Evolutionary conservation across 257 asterid species (phyloP), one percentile per base, ranked within the genome.

Genomic region (Lantana camara): DNA sequence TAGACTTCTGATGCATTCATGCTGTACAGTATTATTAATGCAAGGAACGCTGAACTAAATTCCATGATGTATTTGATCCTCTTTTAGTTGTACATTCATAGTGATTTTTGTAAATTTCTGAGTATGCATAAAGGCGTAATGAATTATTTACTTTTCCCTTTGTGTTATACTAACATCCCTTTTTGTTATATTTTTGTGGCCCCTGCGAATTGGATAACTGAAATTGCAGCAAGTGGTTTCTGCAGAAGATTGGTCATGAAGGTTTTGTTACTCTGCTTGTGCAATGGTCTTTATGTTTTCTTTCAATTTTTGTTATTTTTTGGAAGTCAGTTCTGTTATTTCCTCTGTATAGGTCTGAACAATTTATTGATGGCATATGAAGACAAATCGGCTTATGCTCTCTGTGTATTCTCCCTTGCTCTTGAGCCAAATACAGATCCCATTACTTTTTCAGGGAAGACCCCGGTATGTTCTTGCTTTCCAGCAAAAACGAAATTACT

Each of bases 321-420:
- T 21, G n/a, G 41, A 60, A 48, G 40, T 64, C 35, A 9, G 60
- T 58, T 48, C n/a, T 61, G 37, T 30, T 68, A 37, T 30, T n/a
- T 57, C 55, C 44, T 37, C 49, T 57, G 72, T 50, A 16, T 73
- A 89, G 99, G 99, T 75, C 79, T 93, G 70, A 93, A 93, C 77
- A 93, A 90, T 77, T 62, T 93, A 60, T 73, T 93, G 84, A 83
- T 82, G 94, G 95, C 97, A 15, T 93, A 90, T 67, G 96, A 93
- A 7, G 97, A 93, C 71, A 93, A 90, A 79, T 82, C 99, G 32
- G 97, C 99, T 11, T 90, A 79, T 73, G 99, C 99, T 40, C 95
- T 93, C 54, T 92, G 98, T 69, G 69, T 90, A 35, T 93, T 93
- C 80, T 93, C 98, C 22, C 86, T 93, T 37, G 88, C 95, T 73